A percentile compares a stretch with the other conserved stretches of the same genome.
phyloP scores from a whole-genome alignment of 352 stramenopile genomes.

The Phytophthora uliginosa region DNA sequence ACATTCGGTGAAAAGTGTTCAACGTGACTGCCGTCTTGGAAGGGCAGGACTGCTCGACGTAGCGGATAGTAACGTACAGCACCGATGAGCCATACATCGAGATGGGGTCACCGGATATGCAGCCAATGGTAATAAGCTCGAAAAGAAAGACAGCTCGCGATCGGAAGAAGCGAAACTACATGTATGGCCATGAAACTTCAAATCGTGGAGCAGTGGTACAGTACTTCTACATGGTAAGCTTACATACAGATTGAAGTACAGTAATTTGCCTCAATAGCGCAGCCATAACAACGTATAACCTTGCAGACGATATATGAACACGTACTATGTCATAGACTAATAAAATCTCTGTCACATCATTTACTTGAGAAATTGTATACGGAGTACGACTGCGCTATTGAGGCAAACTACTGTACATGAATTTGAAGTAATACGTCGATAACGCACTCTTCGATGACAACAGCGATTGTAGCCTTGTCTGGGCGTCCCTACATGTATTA shows the following conservation, averaged over 20 bases:
- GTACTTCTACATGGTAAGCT: too few species aligned
- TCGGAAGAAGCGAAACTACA: not conserved
- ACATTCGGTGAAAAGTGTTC: not conserved
- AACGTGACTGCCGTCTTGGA: not conserved
- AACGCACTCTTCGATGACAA: not conserved
- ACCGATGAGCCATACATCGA: not conserved
- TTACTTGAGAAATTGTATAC: too few species aligned
- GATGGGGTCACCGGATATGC: not conserved
- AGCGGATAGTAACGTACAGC: not conserved
- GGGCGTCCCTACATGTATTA: too few species aligned
- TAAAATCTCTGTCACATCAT: too few species aligned
- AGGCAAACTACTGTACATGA: too few species aligned
- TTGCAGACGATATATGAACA: too few species aligned
- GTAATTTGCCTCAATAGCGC: too few species aligned
- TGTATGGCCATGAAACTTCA: not conserved
- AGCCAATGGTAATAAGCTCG: not conserved
- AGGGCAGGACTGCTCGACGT: not conserved
- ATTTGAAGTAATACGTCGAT: not conserved
- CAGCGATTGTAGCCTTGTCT: not conserved
- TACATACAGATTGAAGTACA: too few species aligned
- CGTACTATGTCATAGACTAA: too few species aligned
- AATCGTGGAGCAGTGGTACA: not conserved
- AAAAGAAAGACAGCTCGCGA: not conserved
- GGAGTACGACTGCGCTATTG: too few species aligned
- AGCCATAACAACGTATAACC: too few species aligned